These are phyloP conservation scores for Agaricales sp. DNA, from an alignment of 1,284 basidiomycete species.

Conservation along the genomic window DNA sequence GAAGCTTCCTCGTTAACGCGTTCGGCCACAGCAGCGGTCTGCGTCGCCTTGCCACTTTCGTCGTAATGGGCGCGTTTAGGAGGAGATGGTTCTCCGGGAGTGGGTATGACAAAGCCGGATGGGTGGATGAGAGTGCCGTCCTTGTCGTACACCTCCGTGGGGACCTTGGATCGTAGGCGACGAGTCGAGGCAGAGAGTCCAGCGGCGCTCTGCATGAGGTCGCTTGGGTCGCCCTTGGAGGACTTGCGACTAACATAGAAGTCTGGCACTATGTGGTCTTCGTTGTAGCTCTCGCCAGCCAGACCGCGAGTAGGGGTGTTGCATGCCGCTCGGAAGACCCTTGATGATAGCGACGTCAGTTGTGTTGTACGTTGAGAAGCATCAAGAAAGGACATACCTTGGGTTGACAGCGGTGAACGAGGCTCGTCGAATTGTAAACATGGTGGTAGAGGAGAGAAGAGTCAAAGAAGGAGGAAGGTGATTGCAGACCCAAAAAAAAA, in stretches of 20 bases:
- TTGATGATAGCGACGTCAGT: background rate
- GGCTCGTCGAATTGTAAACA: background rate
- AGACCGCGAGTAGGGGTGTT: slow-evolving; percentile 13
- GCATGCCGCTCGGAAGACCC: background rate
- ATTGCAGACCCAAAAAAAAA: too few species aligned
- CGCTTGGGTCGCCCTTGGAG: slow-evolving; percentile 11
- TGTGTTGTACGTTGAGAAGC: background rate
- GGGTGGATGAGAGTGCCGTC: slow-evolving; percentile 18
- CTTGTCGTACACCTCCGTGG: slow-evolving; percentile 15
- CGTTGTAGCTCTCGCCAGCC: slow-evolving; percentile 12
- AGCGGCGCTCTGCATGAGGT: slow-evolving; percentile 15
- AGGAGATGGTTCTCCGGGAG: slow-evolving; percentile 6
- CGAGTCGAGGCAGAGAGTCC: background rate
- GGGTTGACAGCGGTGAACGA: background rate
- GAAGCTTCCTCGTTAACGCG: background rate
- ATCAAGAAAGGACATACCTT: background rate
- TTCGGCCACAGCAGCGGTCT: background rate
- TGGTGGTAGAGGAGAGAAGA: background rate
- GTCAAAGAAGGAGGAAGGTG: too few species aligned
- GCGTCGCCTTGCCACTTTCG: background rate
- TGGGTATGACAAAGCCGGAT: slow-evolving; percentile 22
- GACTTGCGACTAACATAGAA: slow-evolving; percentile 20
- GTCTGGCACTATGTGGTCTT: slow-evolving; percentile 15
- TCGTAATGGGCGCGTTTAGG: slow-evolving; percentile 4
- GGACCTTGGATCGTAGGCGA: slow-evolving; percentile 13